Base-by-base conservation (phyloP, 1,284 basidiomycete species). In the Sporisorium exsertum region DNA sequence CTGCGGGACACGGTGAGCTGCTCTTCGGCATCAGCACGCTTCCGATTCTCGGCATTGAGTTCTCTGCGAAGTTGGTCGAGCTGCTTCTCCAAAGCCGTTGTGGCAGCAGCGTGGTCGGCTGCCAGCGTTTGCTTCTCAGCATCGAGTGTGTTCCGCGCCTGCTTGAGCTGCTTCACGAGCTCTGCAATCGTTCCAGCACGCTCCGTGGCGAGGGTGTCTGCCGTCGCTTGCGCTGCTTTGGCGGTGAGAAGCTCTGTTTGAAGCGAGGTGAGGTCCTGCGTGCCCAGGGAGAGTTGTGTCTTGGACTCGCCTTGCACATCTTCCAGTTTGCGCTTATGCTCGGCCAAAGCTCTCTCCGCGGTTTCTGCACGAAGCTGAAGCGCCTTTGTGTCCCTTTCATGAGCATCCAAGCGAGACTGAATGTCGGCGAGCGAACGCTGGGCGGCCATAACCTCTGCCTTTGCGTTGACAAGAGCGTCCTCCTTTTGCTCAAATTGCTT, bases 381-480 rank as follows among this genome's bases (percentile, higher is more conserved):
- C 2, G 47, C 37, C 18, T 55, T 65, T 22, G 47, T 18, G 51
- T 77, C 70, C 15, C 63, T 65, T 35, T 49, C 35, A 8, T 58
- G 26, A 4, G 51, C 29, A 35, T 59, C 53, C 12, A 67, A 40
- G n/a, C 73, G 64, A 29, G 55, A 29, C 16, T 68, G 68, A 1
- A 71, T 29, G 10, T 76, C 64, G 20, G 33, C 9, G 13, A 72
- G 43, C 26, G 60, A 58, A n/a, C 70, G 64, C 40, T 58, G 57
- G 37, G 56, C 27, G 3, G 62, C 64, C 58, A 64, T 61, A 26
- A 61, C 63, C 29, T 64, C 63, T 24, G 65, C 64, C 37, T 60
- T 74, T 26, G 61, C 63, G 27, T 71, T 65, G 54, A 65, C 63
- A 1, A 71, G 58, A 2, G 58, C 59, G 22, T 71, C 63, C n/a